Conservation (phyloP, 352 stramenopile species). For the Phytopythium sindhum region DNA sequence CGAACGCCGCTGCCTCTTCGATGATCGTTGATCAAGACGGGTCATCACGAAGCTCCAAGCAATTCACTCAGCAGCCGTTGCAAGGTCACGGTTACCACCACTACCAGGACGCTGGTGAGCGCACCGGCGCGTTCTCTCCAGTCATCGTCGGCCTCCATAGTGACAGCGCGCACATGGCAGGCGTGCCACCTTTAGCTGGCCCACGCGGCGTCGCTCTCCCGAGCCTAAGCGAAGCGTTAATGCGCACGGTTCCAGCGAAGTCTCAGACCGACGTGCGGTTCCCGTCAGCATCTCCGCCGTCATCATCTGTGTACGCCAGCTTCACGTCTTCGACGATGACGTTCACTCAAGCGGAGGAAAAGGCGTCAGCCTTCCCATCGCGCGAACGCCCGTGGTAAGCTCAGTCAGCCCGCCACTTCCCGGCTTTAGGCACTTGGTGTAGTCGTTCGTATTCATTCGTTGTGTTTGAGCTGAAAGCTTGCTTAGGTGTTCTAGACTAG, state of each 20-base stretch:
- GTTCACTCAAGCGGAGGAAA: conserved; percentile 1
- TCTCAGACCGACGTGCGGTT: background rate
- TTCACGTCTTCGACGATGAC: conserved; percentile 18
- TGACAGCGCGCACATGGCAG: background rate
- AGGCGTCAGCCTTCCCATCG: background rate
- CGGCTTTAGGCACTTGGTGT: background rate
- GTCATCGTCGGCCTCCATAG: background rate
- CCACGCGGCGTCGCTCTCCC: conserved; percentile 10
- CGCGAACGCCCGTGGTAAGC: background rate
- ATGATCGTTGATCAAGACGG: background rate
- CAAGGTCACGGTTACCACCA: background rate
- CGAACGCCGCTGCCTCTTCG: conserved; percentile 4
- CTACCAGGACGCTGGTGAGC: conserved; percentile 23
- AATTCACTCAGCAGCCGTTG: conserved; percentile 8
- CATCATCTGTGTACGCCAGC: conserved; percentile 16
- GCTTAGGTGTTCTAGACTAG: background rate
- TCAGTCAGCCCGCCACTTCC: background rate
- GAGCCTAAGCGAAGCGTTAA: conserved; percentile 39
- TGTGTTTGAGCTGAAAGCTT: background rate
- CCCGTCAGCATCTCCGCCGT: background rate
- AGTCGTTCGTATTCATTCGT: background rate
- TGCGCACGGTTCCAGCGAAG: conserved; percentile 26
- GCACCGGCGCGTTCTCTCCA: conserved; percentile 8
- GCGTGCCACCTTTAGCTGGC: background rate
- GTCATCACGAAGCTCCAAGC: background rate